Evolutionary conservation across 2,329 filamentous ascomycete species (phyloP).

Genomic region (Aspergillus tubingensis): DNA sequence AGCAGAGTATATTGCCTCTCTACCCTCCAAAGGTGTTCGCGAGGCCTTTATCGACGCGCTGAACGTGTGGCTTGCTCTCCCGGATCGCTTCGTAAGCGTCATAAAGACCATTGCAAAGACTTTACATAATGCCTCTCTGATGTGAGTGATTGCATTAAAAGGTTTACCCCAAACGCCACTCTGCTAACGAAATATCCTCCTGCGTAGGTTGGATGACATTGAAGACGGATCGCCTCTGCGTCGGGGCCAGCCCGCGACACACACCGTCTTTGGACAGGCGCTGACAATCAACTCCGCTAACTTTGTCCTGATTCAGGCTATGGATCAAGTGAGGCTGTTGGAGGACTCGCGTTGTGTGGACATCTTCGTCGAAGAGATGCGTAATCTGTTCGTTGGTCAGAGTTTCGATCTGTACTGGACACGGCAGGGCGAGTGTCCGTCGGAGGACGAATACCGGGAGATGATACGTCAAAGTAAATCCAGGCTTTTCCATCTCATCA

Average conservation of each 20-base stretch:
- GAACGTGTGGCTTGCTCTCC: constrained; percentile 41
- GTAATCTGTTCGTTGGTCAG: constrained; percentile 44
- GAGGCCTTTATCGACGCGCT: constrained; percentile 41
- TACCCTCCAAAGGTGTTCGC: constrained; percentile 43
- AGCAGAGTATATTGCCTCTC: constrained; percentile 32
- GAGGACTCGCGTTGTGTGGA: constrained; percentile 33
- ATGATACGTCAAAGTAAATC: constrained; percentile 41
- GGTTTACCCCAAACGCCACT: background rate
- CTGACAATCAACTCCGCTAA: constrained; percentile 53
- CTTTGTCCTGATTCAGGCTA: constrained; percentile 43
- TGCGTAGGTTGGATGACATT: constrained; percentile 45
- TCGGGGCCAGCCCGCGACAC: constrained; percentile 45
- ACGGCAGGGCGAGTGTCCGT: constrained; percentile 37
- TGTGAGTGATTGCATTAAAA: constrained; percentile 22
- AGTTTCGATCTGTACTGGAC: constrained; percentile 46
- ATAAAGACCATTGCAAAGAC: constrained; percentile 39
- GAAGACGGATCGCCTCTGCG: constrained; percentile 47
- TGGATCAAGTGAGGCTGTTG: constrained; percentile 36
- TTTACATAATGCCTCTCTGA: constrained; percentile 44
- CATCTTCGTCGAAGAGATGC: constrained; percentile 40
- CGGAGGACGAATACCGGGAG: constrained; percentile 42
- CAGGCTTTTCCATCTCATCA: background rate
- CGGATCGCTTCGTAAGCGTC: constrained; percentile 31
- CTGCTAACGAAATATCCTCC: background rate
- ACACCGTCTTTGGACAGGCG: constrained; percentile 46